Conservation (phyloP, 805 yeast genomes). For the Kluyveromyces siamensis region DNA sequence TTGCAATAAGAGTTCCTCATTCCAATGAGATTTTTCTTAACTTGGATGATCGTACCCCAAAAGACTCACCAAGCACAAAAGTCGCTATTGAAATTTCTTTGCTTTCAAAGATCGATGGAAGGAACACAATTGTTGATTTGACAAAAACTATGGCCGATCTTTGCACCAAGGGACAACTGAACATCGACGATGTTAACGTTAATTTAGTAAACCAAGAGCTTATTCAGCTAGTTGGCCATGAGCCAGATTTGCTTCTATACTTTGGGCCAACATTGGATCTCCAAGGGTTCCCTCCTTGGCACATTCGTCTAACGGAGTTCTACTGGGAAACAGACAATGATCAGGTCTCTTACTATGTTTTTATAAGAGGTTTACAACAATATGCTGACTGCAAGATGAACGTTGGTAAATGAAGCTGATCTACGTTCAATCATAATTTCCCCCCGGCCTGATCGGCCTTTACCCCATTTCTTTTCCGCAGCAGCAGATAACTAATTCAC, state of each 20-base stretch:
- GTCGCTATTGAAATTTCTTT: constrained; percentile 56
- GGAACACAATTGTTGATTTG: constrained; percentile 80
- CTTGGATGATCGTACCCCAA: constrained; percentile 17
- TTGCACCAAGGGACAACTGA: constrained; percentile 50
- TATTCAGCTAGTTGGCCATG: constrained; percentile 71
- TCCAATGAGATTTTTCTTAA: constrained; percentile 38
- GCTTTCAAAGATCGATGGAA: constrained; percentile 73
- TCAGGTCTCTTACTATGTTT: constrained; percentile 73
- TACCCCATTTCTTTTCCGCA: background rate
- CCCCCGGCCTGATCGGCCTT: background rate
- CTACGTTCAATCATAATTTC: background rate
- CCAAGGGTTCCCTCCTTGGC: constrained; percentile 98
- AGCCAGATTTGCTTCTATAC: constrained; percentile 79
- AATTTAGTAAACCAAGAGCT: constrained; percentile 68
- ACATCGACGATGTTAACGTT: constrained; percentile 59
- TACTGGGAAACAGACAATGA: constrained; percentile 86
- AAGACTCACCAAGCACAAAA: constrained; percentile 23
- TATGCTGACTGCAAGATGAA: constrained; percentile 79
- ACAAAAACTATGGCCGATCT: constrained; percentile 79
- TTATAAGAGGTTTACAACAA: constrained; percentile 64
- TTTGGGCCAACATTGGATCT: constrained; percentile 84
- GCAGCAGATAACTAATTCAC: too few relatives aligned
- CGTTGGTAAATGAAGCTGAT: constrained; percentile 55
- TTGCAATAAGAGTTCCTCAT: constrained; percentile 60
- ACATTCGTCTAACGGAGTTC: constrained; percentile 79